Percentiles rank a stretch among this genome's conserved stretches.
phyloP scores from a whole-genome alignment of 768 basidiomycete species.

The Rhodocollybia butyracea region DNA sequence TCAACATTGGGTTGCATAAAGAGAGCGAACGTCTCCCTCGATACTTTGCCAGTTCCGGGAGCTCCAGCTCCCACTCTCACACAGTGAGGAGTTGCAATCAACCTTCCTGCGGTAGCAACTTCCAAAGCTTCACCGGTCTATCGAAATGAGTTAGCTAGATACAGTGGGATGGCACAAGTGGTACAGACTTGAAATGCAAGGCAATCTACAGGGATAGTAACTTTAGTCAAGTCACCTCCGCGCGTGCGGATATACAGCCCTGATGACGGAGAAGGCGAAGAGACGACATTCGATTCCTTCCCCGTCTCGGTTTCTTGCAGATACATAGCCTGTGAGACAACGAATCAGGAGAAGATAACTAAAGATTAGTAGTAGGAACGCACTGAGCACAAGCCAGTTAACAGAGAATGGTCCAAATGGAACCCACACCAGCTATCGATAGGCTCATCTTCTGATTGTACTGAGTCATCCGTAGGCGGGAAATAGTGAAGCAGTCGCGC shows the following conservation, averaged over 20 bases:
- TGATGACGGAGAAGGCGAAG: constrained; percentile 69
- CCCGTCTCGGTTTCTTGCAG: constrained; percentile 45
- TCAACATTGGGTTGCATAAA: constrained; percentile 89
- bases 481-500: constrained; percentile 97
- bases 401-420: constrained; percentile 85
- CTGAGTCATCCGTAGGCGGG: constrained; percentile 50
- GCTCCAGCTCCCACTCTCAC: constrained; percentile 72
- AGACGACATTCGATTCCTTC: constrained; percentile 43
- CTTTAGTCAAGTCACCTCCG: constrained; percentile 73
- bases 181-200: constrained; percentile 66
- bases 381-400: constrained; percentile 92
- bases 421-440: constrained; percentile 94
- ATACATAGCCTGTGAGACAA: constrained; percentile 69
- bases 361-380: constrained; percentile 15
- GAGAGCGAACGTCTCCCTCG: constrained; percentile 85
- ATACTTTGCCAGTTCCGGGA: constrained; percentile 44
- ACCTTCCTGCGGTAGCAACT: constrained; percentile 73
- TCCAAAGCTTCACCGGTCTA: constrained; percentile 94
- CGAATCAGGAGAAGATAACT: neutral
- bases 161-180: neutral
- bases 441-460: constrained; percentile 50
- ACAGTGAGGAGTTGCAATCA: constrained; percentile 94
- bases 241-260: constrained; percentile 92
- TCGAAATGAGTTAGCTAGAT: neutral
- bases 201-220: constrained; percentile 80